phyloP scores from a whole-genome alignment of 2,329 filamentous ascomycete species.

The Colletotrichum endophyticum region DNA sequence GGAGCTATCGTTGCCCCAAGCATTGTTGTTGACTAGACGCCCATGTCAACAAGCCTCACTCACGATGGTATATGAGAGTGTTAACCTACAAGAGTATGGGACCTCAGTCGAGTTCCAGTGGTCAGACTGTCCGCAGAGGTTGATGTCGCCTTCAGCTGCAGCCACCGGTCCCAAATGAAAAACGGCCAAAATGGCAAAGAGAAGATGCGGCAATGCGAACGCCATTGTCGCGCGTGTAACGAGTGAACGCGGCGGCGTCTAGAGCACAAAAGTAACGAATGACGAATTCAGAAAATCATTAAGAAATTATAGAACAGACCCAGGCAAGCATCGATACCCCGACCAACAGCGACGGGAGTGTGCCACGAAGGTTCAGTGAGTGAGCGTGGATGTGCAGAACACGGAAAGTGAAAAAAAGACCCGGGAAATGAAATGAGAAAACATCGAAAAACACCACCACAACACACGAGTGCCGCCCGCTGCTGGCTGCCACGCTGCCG shows the following conservation, averaged over 20 bases:
- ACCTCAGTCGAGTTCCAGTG: conserved; percentile 19
- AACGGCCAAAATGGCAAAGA: not conserved
- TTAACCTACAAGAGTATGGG: conserved; percentile 14
- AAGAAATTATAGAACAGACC: not conserved
- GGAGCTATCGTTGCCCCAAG: conserved; percentile 19
- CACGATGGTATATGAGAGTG: not conserved
- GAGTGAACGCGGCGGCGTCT: not conserved
- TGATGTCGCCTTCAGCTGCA: conserved; percentile 1
- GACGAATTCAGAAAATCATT: not conserved
- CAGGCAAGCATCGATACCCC: not conserved
- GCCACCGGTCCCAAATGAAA: not conserved
- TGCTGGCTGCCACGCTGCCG: not conserved
- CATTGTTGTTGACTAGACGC: conserved; percentile 13
- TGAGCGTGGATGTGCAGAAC: not conserved
- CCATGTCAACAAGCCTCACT: not conserved
- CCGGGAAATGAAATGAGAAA: not conserved
- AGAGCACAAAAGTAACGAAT: not conserved
- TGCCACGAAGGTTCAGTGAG: not conserved
- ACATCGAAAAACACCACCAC: not conserved
- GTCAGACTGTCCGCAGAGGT: conserved; percentile 16
- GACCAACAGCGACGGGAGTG: not conserved
- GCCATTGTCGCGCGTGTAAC: not conserved
- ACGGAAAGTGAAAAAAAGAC: not conserved
- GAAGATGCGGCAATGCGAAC: not conserved
- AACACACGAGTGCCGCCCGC: not conserved